phyloP scores from a whole-genome alignment of 2,329 filamentous ascomycete species.

The Tricladium varicosporioides region DNA sequence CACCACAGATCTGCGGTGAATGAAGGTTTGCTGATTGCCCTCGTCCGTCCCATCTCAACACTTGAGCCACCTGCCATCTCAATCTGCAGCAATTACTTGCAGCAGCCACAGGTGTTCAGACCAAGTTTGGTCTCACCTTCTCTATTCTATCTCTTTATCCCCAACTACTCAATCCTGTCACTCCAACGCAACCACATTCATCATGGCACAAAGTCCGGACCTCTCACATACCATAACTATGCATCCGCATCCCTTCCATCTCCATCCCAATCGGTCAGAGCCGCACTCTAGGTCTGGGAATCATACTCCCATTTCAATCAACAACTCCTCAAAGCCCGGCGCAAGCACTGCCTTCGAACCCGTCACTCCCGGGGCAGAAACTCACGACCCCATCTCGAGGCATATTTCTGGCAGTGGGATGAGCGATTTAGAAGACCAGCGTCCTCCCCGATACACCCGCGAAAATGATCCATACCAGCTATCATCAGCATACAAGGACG shows the following conservation, averaged over 20 bases:
- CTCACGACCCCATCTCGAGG: constrained; percentile 30
- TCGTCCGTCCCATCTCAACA: neutral
- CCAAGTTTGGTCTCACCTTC: neutral
- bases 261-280: constrained; percentile 29
- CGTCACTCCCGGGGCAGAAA: constrained; percentile 25
- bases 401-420: constrained; percentile 20
- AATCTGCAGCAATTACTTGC: neutral
- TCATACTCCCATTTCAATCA: constrained; percentile 27
- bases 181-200: constrained; percentile 2
- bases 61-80: neutral
- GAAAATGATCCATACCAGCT: constrained; percentile 82
- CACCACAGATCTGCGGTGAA: neutral
- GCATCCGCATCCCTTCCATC: constrained; percentile 32
- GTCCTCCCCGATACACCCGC: constrained; percentile 28
- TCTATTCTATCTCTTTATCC: neutral
- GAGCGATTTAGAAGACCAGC: constrained; percentile 43
- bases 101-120: neutral
- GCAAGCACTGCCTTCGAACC: constrained; percentile 43
- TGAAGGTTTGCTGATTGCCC: neutral
- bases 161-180: neutral
- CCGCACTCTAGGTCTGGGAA: constrained; percentile 16
- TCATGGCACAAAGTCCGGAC: constrained; percentile 26
- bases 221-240: constrained; percentile 32
- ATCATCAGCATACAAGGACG: constrained; percentile 72
- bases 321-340: constrained; percentile 32